A percentile compares a stretch with the other conserved stretches of the same genome.
These are phyloP conservation scores for Hyaloscypha variabilis DNA, from an alignment of 495 filamentous ascomycete species.

Conservation along the genomic window DNA sequence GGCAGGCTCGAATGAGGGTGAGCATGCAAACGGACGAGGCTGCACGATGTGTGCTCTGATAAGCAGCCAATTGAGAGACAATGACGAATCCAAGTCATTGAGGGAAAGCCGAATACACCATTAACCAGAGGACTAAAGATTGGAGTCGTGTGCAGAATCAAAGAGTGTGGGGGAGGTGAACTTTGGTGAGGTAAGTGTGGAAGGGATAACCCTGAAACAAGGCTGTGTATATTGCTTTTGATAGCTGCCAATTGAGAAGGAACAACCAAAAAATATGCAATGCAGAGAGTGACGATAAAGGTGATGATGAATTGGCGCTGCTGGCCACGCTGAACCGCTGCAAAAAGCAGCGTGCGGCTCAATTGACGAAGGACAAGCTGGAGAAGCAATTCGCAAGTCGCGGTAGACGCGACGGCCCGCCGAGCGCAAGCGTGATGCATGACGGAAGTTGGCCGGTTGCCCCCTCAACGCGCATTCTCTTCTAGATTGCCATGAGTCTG, in stretches of 20 bases:
- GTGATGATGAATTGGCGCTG: neutral
- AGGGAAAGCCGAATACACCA: neutral
- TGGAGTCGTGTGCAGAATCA: neutral
- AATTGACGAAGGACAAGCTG: neutral
- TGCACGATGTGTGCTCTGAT: neutral
- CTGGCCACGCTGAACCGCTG: neutral
- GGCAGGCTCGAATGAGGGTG: neutral
- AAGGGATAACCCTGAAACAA: neutral
- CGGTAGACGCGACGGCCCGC: neutral
- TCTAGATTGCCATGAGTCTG: neutral
- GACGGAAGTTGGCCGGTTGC: neutral
- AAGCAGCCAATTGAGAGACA: neutral
- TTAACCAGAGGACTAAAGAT: neutral
- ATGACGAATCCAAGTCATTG: neutral
- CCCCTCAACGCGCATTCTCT: neutral
- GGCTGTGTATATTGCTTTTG: neutral
- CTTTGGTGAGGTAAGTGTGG: neutral
- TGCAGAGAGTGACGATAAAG: neutral
- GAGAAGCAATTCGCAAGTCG: neutral
- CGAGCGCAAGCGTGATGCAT: neutral
- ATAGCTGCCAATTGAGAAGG: neutral
- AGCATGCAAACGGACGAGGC: neutral
- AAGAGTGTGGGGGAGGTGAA: neutral
- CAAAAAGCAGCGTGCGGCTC: neutral
- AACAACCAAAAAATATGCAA: neutral